A percentile compares a stretch with the other conserved stretches of the same genome.
Conservation (phyloP, 1,139 yeast genomes). For the Hyphopichia fennica region DNA sequence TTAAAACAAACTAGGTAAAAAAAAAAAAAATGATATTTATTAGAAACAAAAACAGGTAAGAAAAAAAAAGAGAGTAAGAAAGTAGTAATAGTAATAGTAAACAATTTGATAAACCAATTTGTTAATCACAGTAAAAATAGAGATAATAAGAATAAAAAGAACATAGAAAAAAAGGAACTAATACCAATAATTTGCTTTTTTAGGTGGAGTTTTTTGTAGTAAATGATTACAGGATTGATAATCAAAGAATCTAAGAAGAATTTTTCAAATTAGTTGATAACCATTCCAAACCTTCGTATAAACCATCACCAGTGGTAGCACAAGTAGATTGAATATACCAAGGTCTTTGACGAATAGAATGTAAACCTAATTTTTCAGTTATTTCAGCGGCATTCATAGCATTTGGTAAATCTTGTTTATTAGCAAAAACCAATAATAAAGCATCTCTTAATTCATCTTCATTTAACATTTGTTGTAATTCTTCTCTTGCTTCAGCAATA, state of each 20-base stretch:
- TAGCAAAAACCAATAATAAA: constrained; percentile 82
- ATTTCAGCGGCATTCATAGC: constrained; percentile 92
- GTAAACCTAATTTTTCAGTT: constrained; percentile 80
- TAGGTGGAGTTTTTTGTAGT: background rate
- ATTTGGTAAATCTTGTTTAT: constrained; percentile 91
- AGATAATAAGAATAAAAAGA: background rate
- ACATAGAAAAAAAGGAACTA: no score
- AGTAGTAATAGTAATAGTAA: background rate
- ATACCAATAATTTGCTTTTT: background rate
- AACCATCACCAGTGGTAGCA: constrained; percentile 90
- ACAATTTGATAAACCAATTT: no score
- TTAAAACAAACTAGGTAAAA: background rate
- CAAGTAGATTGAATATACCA: constrained; percentile 91
- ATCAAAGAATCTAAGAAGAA: constrained; percentile 28
- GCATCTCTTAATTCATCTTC: constrained; percentile 94
- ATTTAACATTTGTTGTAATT: constrained; percentile 89
- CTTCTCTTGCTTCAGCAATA: constrained; percentile 90
- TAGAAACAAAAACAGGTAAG: background rate
- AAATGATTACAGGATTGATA: no score
- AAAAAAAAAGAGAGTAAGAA: background rate
- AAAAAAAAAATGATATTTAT: background rate
- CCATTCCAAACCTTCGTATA: constrained; percentile 92
- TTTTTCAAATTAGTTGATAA: constrained; percentile 81
- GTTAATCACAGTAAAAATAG: no score
- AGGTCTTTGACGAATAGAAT: constrained; percentile 82